Evolutionary conservation across 2,329 filamentous ascomycete species (phyloP).

Genomic region (Botryotinia convoluta): DNA sequence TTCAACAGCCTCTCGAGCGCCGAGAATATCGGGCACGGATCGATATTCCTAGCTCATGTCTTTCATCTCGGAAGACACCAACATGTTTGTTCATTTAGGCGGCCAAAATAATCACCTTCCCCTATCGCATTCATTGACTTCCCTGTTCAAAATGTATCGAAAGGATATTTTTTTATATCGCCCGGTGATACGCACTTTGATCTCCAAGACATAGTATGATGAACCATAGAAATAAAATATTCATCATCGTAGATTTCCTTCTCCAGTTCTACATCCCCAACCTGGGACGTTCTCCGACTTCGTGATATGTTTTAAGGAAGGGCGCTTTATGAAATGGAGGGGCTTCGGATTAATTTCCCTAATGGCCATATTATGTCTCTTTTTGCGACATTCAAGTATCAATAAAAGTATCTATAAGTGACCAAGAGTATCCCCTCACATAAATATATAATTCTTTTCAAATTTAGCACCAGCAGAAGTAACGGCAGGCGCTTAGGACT

Average conservation of each 20-base stretch:
- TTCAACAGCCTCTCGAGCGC: not conserved
- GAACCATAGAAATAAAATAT: not conserved
- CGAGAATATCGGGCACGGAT: not conserved
- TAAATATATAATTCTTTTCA: not conserved
- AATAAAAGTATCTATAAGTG: not conserved
- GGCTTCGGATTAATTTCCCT: not conserved
- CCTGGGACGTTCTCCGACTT: too few species aligned
- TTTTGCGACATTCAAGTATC: not conserved
- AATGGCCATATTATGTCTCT: not conserved
- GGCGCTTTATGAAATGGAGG: too few species aligned
- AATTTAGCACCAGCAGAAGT: not conserved
- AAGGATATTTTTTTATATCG: not conserved
- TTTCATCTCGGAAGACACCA: not conserved
- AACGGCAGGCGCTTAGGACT: not conserved
- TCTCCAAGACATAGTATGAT: not conserved
- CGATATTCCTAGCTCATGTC: not conserved
- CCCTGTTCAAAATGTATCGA: not conserved
- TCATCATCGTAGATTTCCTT: not conserved
- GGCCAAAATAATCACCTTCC: not conserved
- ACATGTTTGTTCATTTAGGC: not conserved
- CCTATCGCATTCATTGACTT: not conserved
- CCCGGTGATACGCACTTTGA: not conserved
- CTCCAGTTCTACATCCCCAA: not conserved
- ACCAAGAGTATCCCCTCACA: not conserved
- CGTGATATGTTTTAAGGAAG: not conserved